Conservation (phyloP, 495 filamentous ascomycete genomes). For the Penicillium paxilli region DNA sequence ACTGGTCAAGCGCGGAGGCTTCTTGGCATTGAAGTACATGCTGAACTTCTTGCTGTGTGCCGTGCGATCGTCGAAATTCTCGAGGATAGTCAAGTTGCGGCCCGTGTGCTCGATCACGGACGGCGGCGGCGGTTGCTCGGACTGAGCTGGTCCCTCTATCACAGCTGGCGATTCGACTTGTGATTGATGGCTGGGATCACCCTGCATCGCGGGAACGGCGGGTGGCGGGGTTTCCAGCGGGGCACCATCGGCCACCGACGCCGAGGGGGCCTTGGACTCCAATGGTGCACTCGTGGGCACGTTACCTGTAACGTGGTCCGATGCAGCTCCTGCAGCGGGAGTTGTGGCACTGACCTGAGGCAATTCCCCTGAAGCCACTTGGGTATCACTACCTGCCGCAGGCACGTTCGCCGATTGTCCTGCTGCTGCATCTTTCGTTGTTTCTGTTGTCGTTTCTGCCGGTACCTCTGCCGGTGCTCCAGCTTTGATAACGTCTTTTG, state of each 20-base stretch:
- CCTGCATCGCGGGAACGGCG: slow-evolving; percentile 16
- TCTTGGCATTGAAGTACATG: slow-evolving; percentile 54
- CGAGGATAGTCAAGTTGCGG: slow-evolving; percentile 52
- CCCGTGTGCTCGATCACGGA: slow-evolving; percentile 51
- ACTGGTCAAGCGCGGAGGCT: slow-evolving; percentile 50
- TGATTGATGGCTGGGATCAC: slow-evolving; percentile 4
- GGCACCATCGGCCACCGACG: slow-evolving; percentile 7
- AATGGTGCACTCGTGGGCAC: slow-evolving; percentile 8
- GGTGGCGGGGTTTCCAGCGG: slow-evolving; percentile 18
- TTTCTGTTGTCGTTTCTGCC: too few relatives aligned
- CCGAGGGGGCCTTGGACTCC: slow-evolving; percentile 12
- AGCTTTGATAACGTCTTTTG: background rate
- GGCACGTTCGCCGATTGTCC: slow-evolving; percentile 1
- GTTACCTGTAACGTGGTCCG: slow-evolving; percentile 3
- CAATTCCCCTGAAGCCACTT: slow-evolving; percentile 5
- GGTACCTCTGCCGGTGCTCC: background rate
- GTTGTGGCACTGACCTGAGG: slow-evolving; percentile 5
- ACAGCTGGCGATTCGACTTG: slow-evolving; percentile 12
- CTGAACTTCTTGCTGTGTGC: slow-evolving; percentile 50
- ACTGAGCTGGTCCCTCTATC: slow-evolving; percentile 14
- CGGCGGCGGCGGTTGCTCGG: slow-evolving; percentile 29
- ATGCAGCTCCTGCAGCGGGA: background rate
- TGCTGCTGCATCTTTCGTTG: too few relatives aligned
- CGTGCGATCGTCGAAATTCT: slow-evolving; percentile 55
- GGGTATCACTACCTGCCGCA: slow-evolving; percentile 7